phyloP scores from a whole-genome alignment of 805 yeast genomes.

The Nakazawaea wyomingensis region DNA sequence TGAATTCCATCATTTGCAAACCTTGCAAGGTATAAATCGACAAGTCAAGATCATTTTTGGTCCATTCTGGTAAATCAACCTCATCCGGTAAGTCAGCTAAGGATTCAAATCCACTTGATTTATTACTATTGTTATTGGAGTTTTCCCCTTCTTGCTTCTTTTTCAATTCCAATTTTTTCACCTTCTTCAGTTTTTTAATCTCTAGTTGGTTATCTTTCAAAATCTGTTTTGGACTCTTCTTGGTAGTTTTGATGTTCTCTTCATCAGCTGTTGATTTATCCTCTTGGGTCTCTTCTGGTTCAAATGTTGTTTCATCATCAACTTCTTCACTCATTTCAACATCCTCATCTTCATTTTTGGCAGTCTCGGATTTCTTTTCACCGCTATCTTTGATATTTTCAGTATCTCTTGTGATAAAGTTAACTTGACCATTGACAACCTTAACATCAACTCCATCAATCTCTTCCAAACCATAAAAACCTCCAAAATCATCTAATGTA shows the following conservation, averaged over 20 bases:
- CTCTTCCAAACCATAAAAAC: slow-evolving; percentile 90
- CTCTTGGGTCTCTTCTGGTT: neutral
- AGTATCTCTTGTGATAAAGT: slow-evolving; percentile 40
- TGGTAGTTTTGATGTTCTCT: neutral
- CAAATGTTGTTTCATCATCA: slow-evolving; percentile 8
- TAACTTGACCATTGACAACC: slow-evolving; percentile 61
- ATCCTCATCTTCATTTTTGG: slow-evolving; percentile 18
- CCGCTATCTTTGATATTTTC: slow-evolving; percentile 20
- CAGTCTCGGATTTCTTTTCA: slow-evolving; percentile 16
- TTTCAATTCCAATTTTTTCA: slow-evolving; percentile 17
- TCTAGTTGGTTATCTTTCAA: slow-evolving; percentile 11
- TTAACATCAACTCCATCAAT: slow-evolving; percentile 88
- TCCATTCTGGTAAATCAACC: slow-evolving; percentile 60
- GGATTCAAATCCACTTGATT: slow-evolving; percentile 2
- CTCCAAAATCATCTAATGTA: slow-evolving; percentile 80
- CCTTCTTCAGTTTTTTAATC: slow-evolving; percentile 12
- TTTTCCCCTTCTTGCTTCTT: slow-evolving; percentile 23
- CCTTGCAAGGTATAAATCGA: slow-evolving; percentile 60
- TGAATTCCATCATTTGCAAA: slow-evolving; percentile 51
- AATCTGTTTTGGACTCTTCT: slow-evolving; percentile 3
- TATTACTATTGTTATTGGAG: no score
- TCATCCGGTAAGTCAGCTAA: slow-evolving; percentile 20
- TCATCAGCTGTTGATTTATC: slow-evolving; percentile 13
- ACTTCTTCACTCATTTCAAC: slow-evolving; percentile 19
- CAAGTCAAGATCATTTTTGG: slow-evolving; percentile 35